phyloP scores from a whole-genome alignment of 345 rosid species.

The Conringia planisiliqua region DNA sequence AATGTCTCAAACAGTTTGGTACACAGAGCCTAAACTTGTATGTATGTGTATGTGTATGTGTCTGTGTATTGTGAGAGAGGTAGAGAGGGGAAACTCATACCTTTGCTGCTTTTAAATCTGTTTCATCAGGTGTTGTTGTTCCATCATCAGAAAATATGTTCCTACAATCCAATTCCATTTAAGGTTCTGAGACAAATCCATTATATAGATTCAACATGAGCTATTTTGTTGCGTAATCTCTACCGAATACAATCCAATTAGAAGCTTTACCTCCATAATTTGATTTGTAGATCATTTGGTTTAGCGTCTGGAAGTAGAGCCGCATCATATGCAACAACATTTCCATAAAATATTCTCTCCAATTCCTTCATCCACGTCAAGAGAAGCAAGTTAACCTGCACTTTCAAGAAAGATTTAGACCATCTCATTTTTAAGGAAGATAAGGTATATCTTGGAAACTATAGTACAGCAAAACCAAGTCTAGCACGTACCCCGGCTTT shows the following conservation, averaged over 20 bases:
- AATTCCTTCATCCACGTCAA: constrained; percentile 92
- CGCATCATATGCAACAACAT: constrained; percentile 79
- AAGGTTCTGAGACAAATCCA: constrained; percentile 3
- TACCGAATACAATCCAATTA: not conserved
- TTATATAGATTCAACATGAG: not conserved
- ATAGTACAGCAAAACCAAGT: not conserved
- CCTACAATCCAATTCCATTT: constrained; percentile 44
- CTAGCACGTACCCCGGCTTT: constrained; percentile 76
- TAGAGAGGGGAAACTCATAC: constrained; percentile 41
- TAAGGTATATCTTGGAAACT: not conserved
- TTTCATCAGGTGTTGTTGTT: constrained; percentile 50
- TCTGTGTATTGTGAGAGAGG: constrained; percentile 5
- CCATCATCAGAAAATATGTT: constrained; percentile 90
- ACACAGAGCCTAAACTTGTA: not conserved
- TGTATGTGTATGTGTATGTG: constrained; percentile 12
- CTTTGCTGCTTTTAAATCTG: constrained; percentile 64
- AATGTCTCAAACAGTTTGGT: constrained; percentile 8
- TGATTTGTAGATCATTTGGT: constrained; percentile 58
- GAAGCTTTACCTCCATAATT: constrained; percentile 71
- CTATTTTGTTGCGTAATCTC: not conserved
- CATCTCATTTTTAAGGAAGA: not conserved
- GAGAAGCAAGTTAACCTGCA: constrained; percentile 83
- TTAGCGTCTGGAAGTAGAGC: constrained; percentile 88
- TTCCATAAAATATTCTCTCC: constrained; percentile 95
- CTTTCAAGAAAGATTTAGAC: constrained; percentile 3